Conservation (phyloP, 805 yeast genomes). For the Saccharomyces paradoxus region DNA sequence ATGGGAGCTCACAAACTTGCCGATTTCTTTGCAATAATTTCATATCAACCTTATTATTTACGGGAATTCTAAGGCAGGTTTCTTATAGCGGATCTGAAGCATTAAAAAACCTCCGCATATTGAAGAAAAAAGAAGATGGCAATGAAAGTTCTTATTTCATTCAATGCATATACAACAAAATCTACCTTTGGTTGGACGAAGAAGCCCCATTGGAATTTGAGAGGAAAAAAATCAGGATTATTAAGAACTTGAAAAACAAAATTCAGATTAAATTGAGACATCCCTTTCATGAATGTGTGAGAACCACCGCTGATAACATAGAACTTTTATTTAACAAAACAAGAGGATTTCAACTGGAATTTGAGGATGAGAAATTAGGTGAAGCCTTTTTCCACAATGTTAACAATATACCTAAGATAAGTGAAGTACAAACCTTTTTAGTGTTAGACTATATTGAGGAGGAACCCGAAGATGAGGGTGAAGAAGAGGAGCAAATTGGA, state of each 20-base stretch:
- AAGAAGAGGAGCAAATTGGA: conserved; percentile 1
- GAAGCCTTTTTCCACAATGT: conserved; percentile 5
- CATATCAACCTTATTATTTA: not conserved
- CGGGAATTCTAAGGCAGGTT: not conserved
- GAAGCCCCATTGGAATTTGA: conserved; percentile 11
- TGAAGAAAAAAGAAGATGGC: conserved; percentile 1
- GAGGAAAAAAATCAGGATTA: conserved; percentile 6
- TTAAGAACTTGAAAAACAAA: conserved; percentile 7
- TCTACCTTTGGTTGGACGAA: conserved; percentile 16
- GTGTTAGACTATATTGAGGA: conserved; percentile 15
- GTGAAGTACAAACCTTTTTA: conserved; percentile 27
- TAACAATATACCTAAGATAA: conserved; percentile 21
- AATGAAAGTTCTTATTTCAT: conserved; percentile 6
- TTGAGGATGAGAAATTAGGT: not conserved
- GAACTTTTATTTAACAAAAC: conserved; percentile 1
- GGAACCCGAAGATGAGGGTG: conserved; percentile 1
- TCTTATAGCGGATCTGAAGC: not conserved
- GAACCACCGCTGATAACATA: not conserved
- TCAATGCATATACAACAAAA: conserved; percentile 8
- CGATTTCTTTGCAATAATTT: conserved; percentile 9
- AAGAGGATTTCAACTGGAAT: conserved; percentile 9
- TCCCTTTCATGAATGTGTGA: not conserved
- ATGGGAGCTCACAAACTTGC: conserved; percentile 9
- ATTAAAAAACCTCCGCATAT: not conserved
- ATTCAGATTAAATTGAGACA: conserved; percentile 6